Conservation (phyloP, 805 yeast species). For the Starmerella stigmatis region DNA sequence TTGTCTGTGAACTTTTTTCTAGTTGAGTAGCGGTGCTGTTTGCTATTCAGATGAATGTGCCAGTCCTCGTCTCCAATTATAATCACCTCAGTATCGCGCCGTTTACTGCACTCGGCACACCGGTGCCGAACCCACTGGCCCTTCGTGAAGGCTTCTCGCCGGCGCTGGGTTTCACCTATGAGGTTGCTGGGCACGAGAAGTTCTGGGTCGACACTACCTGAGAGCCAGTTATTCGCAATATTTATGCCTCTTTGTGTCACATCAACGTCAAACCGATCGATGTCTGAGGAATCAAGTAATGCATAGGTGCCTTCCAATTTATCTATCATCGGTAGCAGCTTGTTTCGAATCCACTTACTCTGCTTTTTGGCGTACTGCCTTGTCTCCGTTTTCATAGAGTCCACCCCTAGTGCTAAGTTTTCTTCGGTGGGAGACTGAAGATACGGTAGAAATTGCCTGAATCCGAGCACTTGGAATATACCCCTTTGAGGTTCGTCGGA, state of each 20-base stretch:
- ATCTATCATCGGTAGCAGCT: slow-evolving; percentile 49
- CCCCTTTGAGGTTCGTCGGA: slow-evolving; percentile 39
- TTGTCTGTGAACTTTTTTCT: background rate
- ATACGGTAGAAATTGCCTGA: slow-evolving; percentile 38
- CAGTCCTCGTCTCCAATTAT: slow-evolving; percentile 67
- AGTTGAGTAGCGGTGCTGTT: slow-evolving; percentile 49
- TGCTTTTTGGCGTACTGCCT: slow-evolving; percentile 80
- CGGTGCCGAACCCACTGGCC: slow-evolving; percentile 53
- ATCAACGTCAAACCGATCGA: slow-evolving; percentile 45
- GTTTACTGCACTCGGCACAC: slow-evolving; percentile 56
- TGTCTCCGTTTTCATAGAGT: slow-evolving; percentile 66
- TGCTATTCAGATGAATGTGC: slow-evolving; percentile 55
- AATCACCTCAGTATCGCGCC: slow-evolving; percentile 41
- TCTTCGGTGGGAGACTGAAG: background rate
- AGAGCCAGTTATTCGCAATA: slow-evolving; percentile 38
- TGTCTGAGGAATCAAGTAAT: slow-evolving; percentile 66
- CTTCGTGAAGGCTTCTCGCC: slow-evolving; percentile 22
- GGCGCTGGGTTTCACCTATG: slow-evolving; percentile 29
- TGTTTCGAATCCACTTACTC: slow-evolving; percentile 78
- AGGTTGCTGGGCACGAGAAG: slow-evolving; percentile 31
- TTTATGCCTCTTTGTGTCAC: slow-evolving; percentile 48
- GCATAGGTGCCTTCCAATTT: slow-evolving; percentile 48
- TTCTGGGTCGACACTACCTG: slow-evolving; percentile 1
- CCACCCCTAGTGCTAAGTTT: slow-evolving; percentile 19
- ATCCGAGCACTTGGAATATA: slow-evolving; percentile 91